These are phyloP conservation scores for Aspergillus cavernicola DNA, from an alignment of 495 filamentous ascomycete genomes.

Conservation along the genomic window DNA sequence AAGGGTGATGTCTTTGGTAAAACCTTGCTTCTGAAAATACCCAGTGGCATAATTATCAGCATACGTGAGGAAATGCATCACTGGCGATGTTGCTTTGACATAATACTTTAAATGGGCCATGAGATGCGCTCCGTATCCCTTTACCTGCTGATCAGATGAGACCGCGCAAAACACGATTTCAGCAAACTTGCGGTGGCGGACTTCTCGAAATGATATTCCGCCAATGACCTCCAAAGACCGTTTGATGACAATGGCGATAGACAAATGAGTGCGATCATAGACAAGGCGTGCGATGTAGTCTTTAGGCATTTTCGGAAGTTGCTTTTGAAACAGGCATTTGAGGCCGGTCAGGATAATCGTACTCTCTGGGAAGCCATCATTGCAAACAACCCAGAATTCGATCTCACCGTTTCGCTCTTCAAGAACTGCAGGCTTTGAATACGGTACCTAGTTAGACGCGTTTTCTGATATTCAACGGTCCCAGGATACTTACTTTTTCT, in stretches of 20 bases:
- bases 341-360: slow-evolving; percentile 91
- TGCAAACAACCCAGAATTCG: slow-evolving; percentile 96
- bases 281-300: slow-evolving; percentile 99
- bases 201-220: slow-evolving; percentile 96
- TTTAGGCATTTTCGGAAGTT: slow-evolving; percentile 69
- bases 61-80: slow-evolving; percentile 98
- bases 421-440: slow-evolving; percentile 73
- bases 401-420: slow-evolving; percentile 91
- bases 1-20: slow-evolving; percentile 96
- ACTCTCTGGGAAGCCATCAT: slow-evolving; percentile 81
- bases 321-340: slow-evolving; percentile 96
- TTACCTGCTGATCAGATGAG: slow-evolving; percentile 95
- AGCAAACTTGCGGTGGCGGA: slow-evolving; percentile 86
- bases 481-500: background rate
- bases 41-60: slow-evolving; percentile 98
- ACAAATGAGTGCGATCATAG: slow-evolving; percentile 92
- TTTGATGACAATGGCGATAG: slow-evolving; percentile 77
- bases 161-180: slow-evolving; percentile 99
- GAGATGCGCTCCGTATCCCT: slow-evolving; percentile 94
- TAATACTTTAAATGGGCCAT: slow-evolving; percentile 98
- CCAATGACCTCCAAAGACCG: slow-evolving; percentile 89
- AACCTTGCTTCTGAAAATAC: slow-evolving; percentile 99
- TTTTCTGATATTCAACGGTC: background rate
- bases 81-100: slow-evolving; percentile 90
- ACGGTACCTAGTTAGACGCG: background rate